Evolutionary conservation across 345 rosid genomes (phyloP).

Genomic region (Salix dunnii): DNA sequence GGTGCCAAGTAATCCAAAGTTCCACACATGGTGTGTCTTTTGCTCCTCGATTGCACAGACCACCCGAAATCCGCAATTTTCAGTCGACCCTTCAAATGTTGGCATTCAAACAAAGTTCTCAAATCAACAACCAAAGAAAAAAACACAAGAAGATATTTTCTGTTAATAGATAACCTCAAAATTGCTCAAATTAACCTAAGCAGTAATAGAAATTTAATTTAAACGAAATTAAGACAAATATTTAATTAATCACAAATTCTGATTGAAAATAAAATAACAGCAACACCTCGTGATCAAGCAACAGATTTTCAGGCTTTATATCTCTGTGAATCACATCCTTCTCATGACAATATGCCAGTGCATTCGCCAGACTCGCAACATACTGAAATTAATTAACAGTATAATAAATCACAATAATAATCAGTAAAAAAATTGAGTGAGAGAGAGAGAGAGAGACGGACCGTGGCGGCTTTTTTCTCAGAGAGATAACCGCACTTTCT

Average conservation of each 20-base stretch:
- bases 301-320: constrained; percentile 90
- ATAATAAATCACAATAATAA: background rate
- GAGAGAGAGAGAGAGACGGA: constrained; percentile 17
- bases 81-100: constrained; percentile 60
- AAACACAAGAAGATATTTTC: no score
- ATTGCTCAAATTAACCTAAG: no score
- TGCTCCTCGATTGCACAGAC: constrained; percentile 93
- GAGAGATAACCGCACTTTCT: constrained; percentile 53
- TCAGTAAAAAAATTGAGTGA: background rate
- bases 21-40: constrained; percentile 95
- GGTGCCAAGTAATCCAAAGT: constrained; percentile 95
- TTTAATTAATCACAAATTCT: background rate
- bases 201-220: no score
- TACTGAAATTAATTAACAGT: constrained; percentile 45
- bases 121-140: background rate
- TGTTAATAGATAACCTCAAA: no score
- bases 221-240: background rate
- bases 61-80: constrained; percentile 96
- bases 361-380: constrained; percentile 81
- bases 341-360: constrained; percentile 84
- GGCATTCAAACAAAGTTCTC: background rate
- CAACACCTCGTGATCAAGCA: constrained; percentile 89
- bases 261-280: background rate
- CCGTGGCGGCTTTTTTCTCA: constrained; percentile 83
- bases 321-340: constrained; percentile 96